Evolutionary conservation across 2,329 filamentous ascomycete genomes (phyloP).

Genomic region (Chaetomium olivaceum): DNA sequence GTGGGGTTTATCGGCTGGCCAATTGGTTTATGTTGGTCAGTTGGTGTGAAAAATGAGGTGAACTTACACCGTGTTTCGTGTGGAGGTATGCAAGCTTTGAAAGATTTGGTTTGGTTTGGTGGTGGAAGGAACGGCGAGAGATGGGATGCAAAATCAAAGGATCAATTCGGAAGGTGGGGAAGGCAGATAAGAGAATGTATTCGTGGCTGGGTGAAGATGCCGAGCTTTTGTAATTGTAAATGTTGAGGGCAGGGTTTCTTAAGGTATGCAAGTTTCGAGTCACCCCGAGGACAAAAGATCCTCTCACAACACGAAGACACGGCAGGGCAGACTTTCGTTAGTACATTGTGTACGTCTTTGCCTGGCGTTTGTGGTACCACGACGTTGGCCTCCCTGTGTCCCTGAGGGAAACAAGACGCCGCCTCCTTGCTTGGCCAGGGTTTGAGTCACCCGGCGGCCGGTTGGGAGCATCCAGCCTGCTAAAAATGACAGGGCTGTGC

Average conservation of each 20-base stretch:
- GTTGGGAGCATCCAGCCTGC: neutral
- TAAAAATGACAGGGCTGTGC: neutral
- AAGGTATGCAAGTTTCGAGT: neutral
- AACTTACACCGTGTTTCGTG: neutral
- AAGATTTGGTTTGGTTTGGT: neutral
- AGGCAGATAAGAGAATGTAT: neutral
- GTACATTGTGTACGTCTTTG: neutral
- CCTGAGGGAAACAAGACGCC: neutral
- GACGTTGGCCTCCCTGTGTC: neutral
- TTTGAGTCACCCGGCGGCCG: conserved; percentile 21
- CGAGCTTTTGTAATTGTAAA: neutral
- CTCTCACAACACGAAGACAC: neutral
- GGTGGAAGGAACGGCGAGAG: neutral
- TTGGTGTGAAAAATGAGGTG: neutral
- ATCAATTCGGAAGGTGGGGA: neutral
- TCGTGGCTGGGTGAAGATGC: neutral
- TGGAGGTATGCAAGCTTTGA: neutral
- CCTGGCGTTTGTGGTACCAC: neutral
- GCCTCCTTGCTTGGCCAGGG: conserved; percentile 2
- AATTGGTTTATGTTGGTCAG: neutral
- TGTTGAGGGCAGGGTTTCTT: neutral
- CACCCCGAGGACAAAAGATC: neutral
- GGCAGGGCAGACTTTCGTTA: neutral
- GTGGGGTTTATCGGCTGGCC: neutral
- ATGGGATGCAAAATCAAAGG: neutral